Conservation (phyloP, 1,139 yeast species). For the Schwanniomyces etchellsii region DNA sequence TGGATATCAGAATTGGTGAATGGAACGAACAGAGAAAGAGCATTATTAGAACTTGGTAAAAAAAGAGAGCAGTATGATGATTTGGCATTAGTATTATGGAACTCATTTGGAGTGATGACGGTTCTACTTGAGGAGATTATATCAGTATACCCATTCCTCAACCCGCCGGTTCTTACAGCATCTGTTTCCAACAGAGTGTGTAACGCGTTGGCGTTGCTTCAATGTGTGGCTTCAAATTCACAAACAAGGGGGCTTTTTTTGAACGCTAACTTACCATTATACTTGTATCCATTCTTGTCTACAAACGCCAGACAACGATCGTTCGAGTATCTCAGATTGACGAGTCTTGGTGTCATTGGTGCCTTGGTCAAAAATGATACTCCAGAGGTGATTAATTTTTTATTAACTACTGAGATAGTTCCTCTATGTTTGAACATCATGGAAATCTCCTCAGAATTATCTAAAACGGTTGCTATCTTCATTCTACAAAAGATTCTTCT, state of each 20-base stretch:
- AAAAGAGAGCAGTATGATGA: constrained; percentile 94
- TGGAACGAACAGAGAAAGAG: constrained; percentile 90
- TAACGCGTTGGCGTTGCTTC: constrained; percentile 88
- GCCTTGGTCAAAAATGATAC: constrained; percentile 95
- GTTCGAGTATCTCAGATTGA: constrained; percentile 86
- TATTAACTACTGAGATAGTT: constrained; percentile 89
- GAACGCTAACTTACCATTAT: constrained; percentile 87
- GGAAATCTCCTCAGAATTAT: constrained; percentile 88
- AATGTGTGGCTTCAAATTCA: constrained; percentile 93
- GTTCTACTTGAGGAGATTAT: constrained; percentile 84
- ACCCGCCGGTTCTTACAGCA: constrained; percentile 83
- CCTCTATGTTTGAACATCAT: constrained; percentile 90
- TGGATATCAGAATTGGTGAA: constrained; percentile 89
- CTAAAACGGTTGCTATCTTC: constrained; percentile 94
- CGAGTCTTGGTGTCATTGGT: constrained; percentile 94
- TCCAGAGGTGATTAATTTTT: constrained; percentile 86
- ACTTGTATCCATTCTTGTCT: constrained; percentile 87
- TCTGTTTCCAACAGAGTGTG: constrained; percentile 91
- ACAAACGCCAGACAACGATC: constrained; percentile 90
- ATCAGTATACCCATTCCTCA: constrained; percentile 80
- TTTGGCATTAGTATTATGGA: constrained; percentile 89
- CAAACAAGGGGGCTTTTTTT: constrained; percentile 82
- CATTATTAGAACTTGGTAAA: constrained; percentile 84
- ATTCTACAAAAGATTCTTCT: constrained; percentile 87
- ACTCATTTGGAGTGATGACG: constrained; percentile 95